Conservation (phyloP, 345 rosid genomes). For the Eucalyptus polybractea region DNA sequence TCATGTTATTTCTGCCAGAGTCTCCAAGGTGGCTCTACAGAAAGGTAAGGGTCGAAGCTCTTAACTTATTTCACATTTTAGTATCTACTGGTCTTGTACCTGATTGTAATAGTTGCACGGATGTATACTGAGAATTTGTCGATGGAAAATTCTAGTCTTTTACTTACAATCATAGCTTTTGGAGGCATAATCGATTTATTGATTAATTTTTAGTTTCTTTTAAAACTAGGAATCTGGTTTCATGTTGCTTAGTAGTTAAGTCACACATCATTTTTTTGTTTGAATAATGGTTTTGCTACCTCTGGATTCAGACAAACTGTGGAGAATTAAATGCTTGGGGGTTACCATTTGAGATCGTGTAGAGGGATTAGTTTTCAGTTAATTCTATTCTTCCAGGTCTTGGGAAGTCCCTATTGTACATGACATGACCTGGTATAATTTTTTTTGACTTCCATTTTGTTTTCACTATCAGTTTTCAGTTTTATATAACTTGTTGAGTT, state of each 20-base stretch:
- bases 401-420: background rate
- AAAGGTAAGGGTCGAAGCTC: no score
- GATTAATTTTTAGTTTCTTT: background rate
- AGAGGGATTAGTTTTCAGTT: background rate
- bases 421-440: background rate
- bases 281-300: background rate
- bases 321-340: background rate
- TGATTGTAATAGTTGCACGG: background rate
- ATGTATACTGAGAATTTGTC: background rate
- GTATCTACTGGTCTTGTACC: background rate
- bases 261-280: background rate
- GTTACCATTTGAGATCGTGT: background rate
- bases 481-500: background rate
- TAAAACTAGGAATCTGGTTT: background rate
- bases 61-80: background rate
- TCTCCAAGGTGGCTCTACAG: no score
- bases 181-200: background rate
- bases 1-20: no score
- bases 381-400: background rate
- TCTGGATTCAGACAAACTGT: background rate
- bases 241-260: background rate
- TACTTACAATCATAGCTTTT: background rate
- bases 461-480: background rate
- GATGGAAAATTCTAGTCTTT: background rate
- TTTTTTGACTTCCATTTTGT: background rate